Conservation (phyloP, 345 rosid species). For the Raphanus sativus region DNA sequence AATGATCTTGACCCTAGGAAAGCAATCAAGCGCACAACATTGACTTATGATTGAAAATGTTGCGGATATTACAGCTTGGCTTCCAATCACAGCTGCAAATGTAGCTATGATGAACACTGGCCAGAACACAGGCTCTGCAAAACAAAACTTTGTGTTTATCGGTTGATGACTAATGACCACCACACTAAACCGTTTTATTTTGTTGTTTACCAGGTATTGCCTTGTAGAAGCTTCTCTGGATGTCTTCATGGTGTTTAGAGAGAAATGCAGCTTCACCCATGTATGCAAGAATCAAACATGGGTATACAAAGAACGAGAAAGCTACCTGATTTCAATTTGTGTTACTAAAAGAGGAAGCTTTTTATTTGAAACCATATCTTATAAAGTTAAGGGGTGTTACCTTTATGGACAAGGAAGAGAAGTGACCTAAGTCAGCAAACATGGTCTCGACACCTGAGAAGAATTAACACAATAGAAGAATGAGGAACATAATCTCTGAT, state of each 20-base stretch:
- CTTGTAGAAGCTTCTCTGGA: conserved; percentile 76
- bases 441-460: conserved; percentile 76
- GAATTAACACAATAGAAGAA: conserved; percentile 12
- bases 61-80: conserved; percentile 88
- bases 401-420: conserved; percentile 78
- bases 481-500: neutral
- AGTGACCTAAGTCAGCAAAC: conserved; percentile 88
- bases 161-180: neutral
- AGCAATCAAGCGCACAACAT: conserved; percentile 79
- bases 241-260: conserved; percentile 68
- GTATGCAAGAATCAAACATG: conserved; percentile 82
- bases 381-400: conserved; percentile 42
- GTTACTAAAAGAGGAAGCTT: neutral
- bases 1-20: conserved; percentile 78
- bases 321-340: conserved; percentile 52
- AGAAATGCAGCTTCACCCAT: conserved; percentile 95
- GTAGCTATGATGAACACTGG: conserved; percentile 83
- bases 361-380: neutral
- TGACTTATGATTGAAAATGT: conserved; percentile 89
- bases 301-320: conserved; percentile 69
- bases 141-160: neutral
- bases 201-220: conserved; percentile 77
- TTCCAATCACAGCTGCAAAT: conserved; percentile 79
- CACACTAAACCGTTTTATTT: neutral
- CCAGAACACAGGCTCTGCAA: conserved; percentile 85